Evolutionary conservation across 2,329 filamentous ascomycete species (phyloP), one percentile per base, ranked within the genome.

Genomic region (Dothiorella sarmentorum): DNA sequence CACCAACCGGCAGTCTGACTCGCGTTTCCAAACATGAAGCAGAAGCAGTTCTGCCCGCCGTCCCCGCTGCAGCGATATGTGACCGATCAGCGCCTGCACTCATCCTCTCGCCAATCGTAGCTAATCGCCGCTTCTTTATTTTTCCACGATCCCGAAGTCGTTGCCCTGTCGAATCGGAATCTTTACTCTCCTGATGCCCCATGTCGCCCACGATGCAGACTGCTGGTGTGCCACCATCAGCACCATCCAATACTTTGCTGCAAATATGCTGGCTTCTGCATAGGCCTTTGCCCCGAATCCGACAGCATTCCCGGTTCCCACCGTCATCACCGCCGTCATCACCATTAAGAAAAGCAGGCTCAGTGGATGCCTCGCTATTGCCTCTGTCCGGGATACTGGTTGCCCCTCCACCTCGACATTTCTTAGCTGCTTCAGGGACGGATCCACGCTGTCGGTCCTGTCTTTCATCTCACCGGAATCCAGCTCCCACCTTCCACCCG

Each of bases 181-280:
- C 49, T 53, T 53, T 53, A 53, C 49, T 53, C 49, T 38, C 49
- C 49, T 53, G 49, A 38, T 53, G 49, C 49, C 49, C 49, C 49
- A 35, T 35, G 26, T 53, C 35, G 15, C 24, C 47, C 47, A 3
- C 4, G 33, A 40, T 53, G 49, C 35, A 3, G 13, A 10, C 31
- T 37, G 7, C n/a, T n/a, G n/a, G n/a, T n/a, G n/a, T n/a, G 10
- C 29, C 29, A 37, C 11, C 45, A n/a, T 26, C 18, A 7, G 29
- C 31, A 17, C 27, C 22, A 17, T 24, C 31, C 47, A 26, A 37
- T 26, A 38, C 22, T 26, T 33, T 22, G 18, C 49, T 53, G 49
- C 49, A 24, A 22, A 17, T 26, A n/a, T 18, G 49, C 33, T 53
- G 33, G 35, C 24, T 18, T n/a, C 49, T 35, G 49, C 49, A 37